Base-by-base conservation (phyloP, 2,329 filamentous ascomycete species). In the Hymenoscyphus infarciens region DNA sequence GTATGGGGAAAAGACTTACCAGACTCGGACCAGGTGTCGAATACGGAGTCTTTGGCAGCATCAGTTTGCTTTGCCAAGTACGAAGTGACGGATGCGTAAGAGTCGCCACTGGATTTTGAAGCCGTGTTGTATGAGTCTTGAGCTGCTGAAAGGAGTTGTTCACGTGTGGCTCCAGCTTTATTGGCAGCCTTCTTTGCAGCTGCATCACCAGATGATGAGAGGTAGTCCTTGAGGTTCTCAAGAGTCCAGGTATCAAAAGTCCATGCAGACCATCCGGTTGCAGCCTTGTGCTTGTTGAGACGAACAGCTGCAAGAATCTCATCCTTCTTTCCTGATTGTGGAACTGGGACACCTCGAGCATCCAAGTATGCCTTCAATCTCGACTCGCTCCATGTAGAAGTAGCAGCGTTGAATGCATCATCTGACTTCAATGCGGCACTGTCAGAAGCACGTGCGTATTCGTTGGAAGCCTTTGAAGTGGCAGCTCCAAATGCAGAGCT, bases 311-410 rank as follows among this genome's bases (percentile, higher is more conserved):
- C 88, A 45, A 90, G 79, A 25, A 94, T 85, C 73, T 92, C 85
- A 70, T 92, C 88, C 45, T 83, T 83, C 78, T 87, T 91, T 63
- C 86, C 84, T 31, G 77, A 80, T 66, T 93, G 89, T 27, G 90
- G 89, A 53, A 92, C 86, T 15, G 89, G 88, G 53, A 94, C 79
- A 52, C 89, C 88, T 63, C 91, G 89, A 8, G 89, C 84, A 74
- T 93, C 90, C 5, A 94, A 83, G 71, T 87, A 94, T 1, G 85
- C 84, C 80, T 94, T 94, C 49, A 94, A 82, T 19, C 89, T 86
- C 71, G 84, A 70, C 66, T 92, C 86, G 3, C 89, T 90, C 90
- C 90, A 94, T 1, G 79, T 78, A 27, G 78, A 75, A 59, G 87
- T 76, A 6, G 82, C 86, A 39, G 78, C 70, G 73, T 91, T 81